These are phyloP conservation scores for Nicotiana obtusifolia DNA, from an alignment of 257 asterid species.

Conservation along the genomic window DNA sequence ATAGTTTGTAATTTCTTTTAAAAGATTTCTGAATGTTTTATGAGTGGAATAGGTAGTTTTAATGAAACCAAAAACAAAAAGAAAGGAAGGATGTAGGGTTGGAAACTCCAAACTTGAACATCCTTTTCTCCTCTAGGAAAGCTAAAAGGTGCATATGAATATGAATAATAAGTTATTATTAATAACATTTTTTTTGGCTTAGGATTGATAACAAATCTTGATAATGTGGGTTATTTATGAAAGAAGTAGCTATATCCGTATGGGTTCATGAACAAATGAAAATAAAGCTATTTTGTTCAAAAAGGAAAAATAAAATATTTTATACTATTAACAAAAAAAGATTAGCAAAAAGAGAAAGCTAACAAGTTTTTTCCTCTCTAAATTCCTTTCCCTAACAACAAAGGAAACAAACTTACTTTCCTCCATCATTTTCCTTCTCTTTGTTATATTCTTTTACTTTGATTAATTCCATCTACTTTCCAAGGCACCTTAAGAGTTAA, in stretches of 20 bases:
- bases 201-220: no score
- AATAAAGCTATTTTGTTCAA: background rate
- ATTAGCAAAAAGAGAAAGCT: background rate
- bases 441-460: background rate
- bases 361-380: background rate
- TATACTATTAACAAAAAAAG: no score
- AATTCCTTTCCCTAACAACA: background rate
- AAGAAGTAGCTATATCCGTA: no score
- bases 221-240: no score
- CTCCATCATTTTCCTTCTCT: slow-evolving; percentile 1
- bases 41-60: no score
- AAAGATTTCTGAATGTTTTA: no score
- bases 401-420: background rate
- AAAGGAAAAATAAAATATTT: background rate
- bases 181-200: no score
- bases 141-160: background rate
- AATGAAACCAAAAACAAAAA: background rate
- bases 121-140: background rate
- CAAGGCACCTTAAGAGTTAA: background rate
- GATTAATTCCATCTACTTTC: background rate
- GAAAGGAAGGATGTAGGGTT: background rate
- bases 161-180: background rate
- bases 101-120: background rate
- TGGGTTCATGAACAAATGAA: background rate
- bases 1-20: no score